Base-by-base conservation (phyloP, 2,329 filamentous ascomycete species). In the Xylariaceae sp. region DNA sequence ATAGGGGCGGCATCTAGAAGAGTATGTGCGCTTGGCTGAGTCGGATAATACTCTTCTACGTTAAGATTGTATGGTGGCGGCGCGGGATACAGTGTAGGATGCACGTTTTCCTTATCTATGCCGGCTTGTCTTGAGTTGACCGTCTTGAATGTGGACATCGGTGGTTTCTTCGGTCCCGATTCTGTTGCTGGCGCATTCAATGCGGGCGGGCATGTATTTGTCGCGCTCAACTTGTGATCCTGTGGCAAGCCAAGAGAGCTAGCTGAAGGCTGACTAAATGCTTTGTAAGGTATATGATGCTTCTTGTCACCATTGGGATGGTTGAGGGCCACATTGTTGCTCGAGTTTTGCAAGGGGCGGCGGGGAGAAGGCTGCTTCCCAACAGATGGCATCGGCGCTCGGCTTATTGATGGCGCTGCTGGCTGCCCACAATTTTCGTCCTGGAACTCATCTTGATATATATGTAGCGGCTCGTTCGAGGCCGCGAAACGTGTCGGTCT, bases 1-100 rank as follows among this genome's bases (percentile, higher is more conserved):
- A 88, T 83, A 1, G 86, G 84, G 4, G 86, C 83, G 4, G 88
- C 81, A 49, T 95, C 89, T 70, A 88, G 79, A 41, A 92, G 74
- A 7, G 78, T 75, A 62, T 88, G 84, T 67, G 85, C 85, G 40
- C 73, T 73, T 8, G 75, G 72, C 1, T 75, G 68, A 52, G 81
- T 83, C 55, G 76, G 77, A 53, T 79, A 80, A 58, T 76, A 78
- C 48, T 71, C 75, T 55, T 83, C 79, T 37, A 81, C 66, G 21
- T 77, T 75, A 26, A 82, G 67, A 65, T 75, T 76, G 60, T 78
- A 73, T 4, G 75, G 65, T 1, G 74, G 63, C 15, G 75, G 74
- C 12, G 76, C 74, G 2, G 78, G 75, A 59, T 76, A 82, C 50
- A 80, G 66, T 16, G 75, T 70, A 2, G 78, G 77, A 42, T 78